These are phyloP conservation scores for Dendrostoma leiphaemia DNA, from an alignment of 2,329 filamentous ascomycete genomes.

Conservation along the genomic window DNA sequence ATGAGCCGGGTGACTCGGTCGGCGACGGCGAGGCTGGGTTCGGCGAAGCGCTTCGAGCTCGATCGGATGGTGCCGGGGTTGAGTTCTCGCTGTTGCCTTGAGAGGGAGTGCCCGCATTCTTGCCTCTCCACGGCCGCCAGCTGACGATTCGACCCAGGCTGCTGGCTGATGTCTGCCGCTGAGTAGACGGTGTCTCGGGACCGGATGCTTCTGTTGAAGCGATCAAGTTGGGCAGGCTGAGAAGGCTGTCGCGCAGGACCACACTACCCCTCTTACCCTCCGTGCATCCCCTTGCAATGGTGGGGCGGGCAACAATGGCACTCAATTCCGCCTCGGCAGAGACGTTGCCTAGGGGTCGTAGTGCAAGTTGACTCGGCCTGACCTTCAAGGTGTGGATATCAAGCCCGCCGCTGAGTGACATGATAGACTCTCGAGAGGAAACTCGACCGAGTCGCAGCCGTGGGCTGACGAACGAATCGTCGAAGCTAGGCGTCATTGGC, in stretches of 20 bases:
- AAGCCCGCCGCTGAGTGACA: constrained; percentile 82
- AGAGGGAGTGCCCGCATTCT: not conserved
- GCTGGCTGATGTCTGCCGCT: constrained; percentile 20
- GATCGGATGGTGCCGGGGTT: constrained; percentile 7
- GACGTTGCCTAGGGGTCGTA: constrained; percentile 50
- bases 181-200: not conserved
- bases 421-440: constrained; percentile 81
- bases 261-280: constrained; percentile 49
- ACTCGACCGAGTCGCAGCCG: constrained; percentile 48
- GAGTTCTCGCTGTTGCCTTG: not conserved
- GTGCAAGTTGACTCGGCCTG: constrained; percentile 71
- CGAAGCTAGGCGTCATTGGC: constrained; percentile 16
- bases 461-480: constrained; percentile 26
- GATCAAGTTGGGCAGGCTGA: constrained; percentile 34
- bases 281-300: constrained; percentile 41
- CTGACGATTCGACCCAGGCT: constrained; percentile 43
- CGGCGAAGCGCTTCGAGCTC: constrained; percentile 9
- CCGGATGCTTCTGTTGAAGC: constrained; percentile 12
- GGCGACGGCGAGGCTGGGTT: constrained; percentile 9
- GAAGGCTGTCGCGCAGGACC: constrained; percentile 56
- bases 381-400: constrained; percentile 83
- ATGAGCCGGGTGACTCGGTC: constrained; percentile 12
- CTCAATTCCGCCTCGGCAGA: constrained; percentile 56
- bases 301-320: constrained; percentile 58
- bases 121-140: constrained; percentile 47